phyloP scores from a whole-genome alignment of 176 grass and related monocot species.

The Neostapfia colusana region DNA sequence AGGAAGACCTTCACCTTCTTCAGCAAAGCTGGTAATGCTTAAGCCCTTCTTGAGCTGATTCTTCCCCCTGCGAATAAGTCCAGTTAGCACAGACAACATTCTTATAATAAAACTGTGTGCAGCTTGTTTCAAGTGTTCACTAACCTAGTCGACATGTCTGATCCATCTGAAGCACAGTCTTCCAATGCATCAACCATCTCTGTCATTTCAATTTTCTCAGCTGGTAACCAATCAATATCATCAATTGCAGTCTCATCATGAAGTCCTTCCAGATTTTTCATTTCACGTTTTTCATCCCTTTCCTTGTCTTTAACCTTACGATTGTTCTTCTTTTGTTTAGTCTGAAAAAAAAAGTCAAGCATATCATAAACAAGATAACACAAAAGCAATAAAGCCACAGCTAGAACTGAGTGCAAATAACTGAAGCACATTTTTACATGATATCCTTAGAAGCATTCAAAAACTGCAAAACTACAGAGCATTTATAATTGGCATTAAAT shows the following conservation, averaged over 20 bases:
- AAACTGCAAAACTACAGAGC: background rate
- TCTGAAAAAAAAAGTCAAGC: slow-evolving; percentile 41
- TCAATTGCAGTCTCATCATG: slow-evolving; percentile 58
- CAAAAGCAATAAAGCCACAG: slow-evolving; percentile 8
- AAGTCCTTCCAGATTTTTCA: slow-evolving; percentile 60
- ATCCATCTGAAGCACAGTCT: slow-evolving; percentile 63
- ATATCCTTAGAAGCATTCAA: background rate
- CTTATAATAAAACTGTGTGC: slow-evolving; percentile 21
- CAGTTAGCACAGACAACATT: slow-evolving; percentile 33
- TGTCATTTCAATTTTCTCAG: slow-evolving; percentile 45
- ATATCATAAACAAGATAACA: slow-evolving; percentile 23
- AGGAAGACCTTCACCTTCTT: slow-evolving; percentile 34
- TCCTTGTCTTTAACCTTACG: slow-evolving; percentile 75
- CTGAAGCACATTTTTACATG: background rate
- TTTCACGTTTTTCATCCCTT: slow-evolving; percentile 57
- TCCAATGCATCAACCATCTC: slow-evolving; percentile 55
- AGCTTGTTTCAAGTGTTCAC: slow-evolving; percentile 19
- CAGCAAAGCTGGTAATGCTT: slow-evolving; percentile 26
- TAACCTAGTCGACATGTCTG: slow-evolving; percentile 65
- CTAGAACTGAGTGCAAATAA: slow-evolving; percentile 6
- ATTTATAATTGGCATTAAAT: background rate
- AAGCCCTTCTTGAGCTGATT: slow-evolving; percentile 60
- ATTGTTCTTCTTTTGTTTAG: slow-evolving; percentile 85
- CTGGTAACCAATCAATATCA: slow-evolving; percentile 43
- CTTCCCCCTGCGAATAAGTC: slow-evolving; percentile 63